phyloP scores from a whole-genome alignment of 495 filamentous ascomycete genomes.

The Penicillium riverlandense region DNA sequence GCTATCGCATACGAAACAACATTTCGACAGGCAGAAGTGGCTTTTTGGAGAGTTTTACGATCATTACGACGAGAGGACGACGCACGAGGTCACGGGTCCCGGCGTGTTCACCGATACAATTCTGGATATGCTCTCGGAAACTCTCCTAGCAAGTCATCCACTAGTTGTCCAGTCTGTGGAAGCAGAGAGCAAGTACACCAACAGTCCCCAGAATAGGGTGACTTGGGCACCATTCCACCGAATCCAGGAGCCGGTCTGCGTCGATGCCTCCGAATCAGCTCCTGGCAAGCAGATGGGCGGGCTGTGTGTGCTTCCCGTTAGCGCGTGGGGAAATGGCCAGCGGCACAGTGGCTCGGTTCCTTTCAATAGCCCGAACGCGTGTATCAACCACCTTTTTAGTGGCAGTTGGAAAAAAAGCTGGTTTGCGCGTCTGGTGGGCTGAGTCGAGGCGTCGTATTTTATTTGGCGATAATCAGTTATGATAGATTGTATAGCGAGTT shows the following conservation, averaged over 20 bases:
- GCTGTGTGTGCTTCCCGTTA: constrained; percentile 33
- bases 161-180: constrained; percentile 20
- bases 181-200: constrained; percentile 7
- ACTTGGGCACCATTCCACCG: constrained; percentile 38
- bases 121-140: constrained; percentile 28
- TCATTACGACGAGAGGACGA: constrained; percentile 21
- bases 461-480: too few species aligned
- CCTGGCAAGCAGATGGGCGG: constrained; percentile 23
- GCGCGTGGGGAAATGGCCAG: constrained; percentile 41
- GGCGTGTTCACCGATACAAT: constrained; percentile 37
- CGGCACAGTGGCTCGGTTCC: constrained; percentile 12
- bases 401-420: constrained; percentile 2
- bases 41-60: constrained; percentile 4
- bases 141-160: constrained; percentile 19
- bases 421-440: too few species aligned
- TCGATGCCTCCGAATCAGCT: constrained; percentile 18
- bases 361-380: constrained; percentile 26
- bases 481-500: too few species aligned
- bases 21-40: constrained; percentile 7
- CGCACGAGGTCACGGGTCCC: constrained; percentile 30
- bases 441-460: too few species aligned
- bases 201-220: constrained; percentile 11
- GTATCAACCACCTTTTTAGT: constrained; percentile 36
- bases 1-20: constrained; percentile 26
- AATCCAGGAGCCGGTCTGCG: constrained; percentile 24